Base-by-base conservation (phyloP, 768 basidiomycete genomes). In the Termitomyces heimii region DNA sequence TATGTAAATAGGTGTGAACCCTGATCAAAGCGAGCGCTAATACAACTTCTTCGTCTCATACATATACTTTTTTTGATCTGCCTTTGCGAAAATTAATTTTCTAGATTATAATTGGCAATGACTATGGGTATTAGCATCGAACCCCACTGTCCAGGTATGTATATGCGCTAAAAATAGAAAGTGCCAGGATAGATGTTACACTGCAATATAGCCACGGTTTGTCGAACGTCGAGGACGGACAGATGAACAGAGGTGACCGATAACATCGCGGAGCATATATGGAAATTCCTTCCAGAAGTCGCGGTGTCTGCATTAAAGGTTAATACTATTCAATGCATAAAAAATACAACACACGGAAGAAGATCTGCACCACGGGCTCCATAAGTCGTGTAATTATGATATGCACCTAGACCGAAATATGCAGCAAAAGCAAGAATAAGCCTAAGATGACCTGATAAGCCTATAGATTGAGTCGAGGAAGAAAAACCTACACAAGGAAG, bases 211-310 rank as follows among this genome's bases (percentile, higher is more conserved):
- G 42, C 87, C 85, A 55, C 86, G 81, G 66, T 75, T 81, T 16
- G 85, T 75, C 13, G 80, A 74, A 37, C 82, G 82, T 63, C 84
- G 81, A 62, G 86, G 84, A 50, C 86, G 84, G 40, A 89, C 80
- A 44, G 79, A 79, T 16, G 88, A 84, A 70, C 89, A 92, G 39
- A 93, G 71, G 71, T 92, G 89, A 22, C 85, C 82, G 52, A 87
- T 67, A 24, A 94, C 86, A 63, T 93, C 92, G 43, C 79, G 78
- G 45, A 92, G 68, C 83, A 94, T 88, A 62, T 90, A 92, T 4
- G 92, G 92, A 3, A 93, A 89, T 71, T 94, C 92, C 68, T 84
- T 76, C 91, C 91, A 93, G 70, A 94, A 94, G 67, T 92, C 89
- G 49, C 91, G 88, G 71, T 94, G 91, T 58, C 90, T 93, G 61